Evolutionary conservation across 2,329 filamentous ascomycete species (phyloP), one percentile per base, ranked within the genome.

Genomic region (Coniochaeta sp.): DNA sequence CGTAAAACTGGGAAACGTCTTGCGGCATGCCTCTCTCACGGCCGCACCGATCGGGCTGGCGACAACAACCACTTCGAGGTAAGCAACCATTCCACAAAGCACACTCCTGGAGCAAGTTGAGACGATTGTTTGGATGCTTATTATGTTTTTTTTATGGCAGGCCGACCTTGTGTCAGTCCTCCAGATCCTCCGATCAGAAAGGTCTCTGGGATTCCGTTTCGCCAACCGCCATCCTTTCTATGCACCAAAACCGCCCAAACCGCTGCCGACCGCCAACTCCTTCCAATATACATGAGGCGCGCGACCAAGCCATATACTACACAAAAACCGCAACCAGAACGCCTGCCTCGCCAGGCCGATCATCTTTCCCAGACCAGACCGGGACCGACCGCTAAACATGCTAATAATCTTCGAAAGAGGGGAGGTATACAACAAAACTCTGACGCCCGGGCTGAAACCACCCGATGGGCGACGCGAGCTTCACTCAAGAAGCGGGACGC

Each of bases 301-400:
- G 31, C 46, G 42, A 49, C 52, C 49, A 40, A 49, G 52, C 52
- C 56, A 51, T 53, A 51, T 51, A 58, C 55, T 57, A 63, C 58
- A 58, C 55, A 54, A 58, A n/a, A 55, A 50, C 54, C 53, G 48
- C 52, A 53, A 51, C 51, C 60, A 52, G 59, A 63, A 60, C 53
- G 60, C 61, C 54, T 53, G n/a, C n/a, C 57, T 54, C n/a, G n/a
- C 59, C 50, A 45, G 53, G 55, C 52, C 56, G 45, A 49, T 53
- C 51, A 48, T 51, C 46, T 49, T 57, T 48, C 52, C 56, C 53
- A 54, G 53, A 50, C 54, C n/a, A n/a, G n/a, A n/a, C n/a, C n/a
- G n/a, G n/a, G n/a, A n/a, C n/a, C 52, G 48, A 48, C 58, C 61
- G 60, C 56, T 62, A 57, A 61, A 63, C 10, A 51, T 51, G 50